Base-by-base conservation (phyloP, 2,329 filamentous ascomycete genomes). In the Xylariomycetidae sp. region DNA sequence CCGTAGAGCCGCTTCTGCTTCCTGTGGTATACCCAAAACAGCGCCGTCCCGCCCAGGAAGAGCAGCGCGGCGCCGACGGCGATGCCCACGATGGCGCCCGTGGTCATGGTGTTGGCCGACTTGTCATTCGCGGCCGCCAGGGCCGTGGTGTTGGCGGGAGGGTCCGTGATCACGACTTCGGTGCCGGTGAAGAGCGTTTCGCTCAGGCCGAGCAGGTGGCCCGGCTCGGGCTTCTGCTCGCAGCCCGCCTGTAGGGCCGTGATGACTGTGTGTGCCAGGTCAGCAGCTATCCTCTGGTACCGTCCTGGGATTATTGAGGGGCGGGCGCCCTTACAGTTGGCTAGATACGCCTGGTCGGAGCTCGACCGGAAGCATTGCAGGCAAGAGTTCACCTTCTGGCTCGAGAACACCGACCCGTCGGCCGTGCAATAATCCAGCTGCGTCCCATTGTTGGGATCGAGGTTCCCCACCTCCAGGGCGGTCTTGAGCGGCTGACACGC, bases 41-140 rank as follows among this genome's bases (percentile, higher is more conserved):
- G 57, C 3, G 51, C 62, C 1, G 56, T 42, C 3, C 60, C 62
- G 1, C 66, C 59, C 5, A 70, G 20, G 3, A 76, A 49, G 2
- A 67, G 47, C 0, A 71, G 53, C 0, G 58, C 58, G 6, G 61
- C 64, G 10, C 68, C 72, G 1, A 75, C 51, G 1, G 61, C 63
- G 28, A 79, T 77, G 13, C 73, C 74, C 0, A 69, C 67, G 12
- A 76, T 70, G n/a, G 68, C 67, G 3, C 68, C 66, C 0, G 64
- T 63, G 0, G 66, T 63, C 49, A 76, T 62, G 8, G 46, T 46
- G 4, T 45, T 51, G 3, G 49, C 41, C 0, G 42, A 52, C 2
- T 52, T 51, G 1, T 45, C 39, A 5, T 42, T 34, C 4, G 49
- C 42, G 1, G 51, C 43, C n/a, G n/a, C n/a, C n/a, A n/a, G n/a